phyloP scores from a whole-genome alignment of 2,329 filamentous ascomycete genomes.

The Nannizziopsis barbatae region DNA sequence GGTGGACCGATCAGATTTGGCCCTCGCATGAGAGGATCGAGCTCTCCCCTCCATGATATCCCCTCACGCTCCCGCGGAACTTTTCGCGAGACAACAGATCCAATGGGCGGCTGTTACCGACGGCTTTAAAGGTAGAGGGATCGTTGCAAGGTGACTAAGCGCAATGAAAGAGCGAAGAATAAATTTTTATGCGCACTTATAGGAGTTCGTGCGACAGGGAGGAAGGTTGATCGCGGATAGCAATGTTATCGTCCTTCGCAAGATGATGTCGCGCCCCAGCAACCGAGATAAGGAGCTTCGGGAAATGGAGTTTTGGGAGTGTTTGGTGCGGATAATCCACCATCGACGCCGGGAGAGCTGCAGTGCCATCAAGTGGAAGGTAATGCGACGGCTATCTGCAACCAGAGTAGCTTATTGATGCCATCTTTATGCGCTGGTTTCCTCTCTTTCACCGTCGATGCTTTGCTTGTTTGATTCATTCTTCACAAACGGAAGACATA shows the following conservation, averaged over 20 bases:
- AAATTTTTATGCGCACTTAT: not conserved
- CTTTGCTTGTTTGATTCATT: not conserved
- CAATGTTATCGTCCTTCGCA: not conserved
- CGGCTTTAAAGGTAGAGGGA: not conserved
- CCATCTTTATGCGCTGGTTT: not conserved
- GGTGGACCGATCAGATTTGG: constrained; percentile 10
- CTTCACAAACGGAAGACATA: not conserved
- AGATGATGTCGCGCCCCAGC: constrained; percentile 8
- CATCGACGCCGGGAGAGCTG: not conserved
- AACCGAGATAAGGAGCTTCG: constrained; percentile 6
- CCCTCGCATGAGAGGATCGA: constrained; percentile 1
- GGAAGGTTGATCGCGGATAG: not conserved
- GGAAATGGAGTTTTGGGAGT: not conserved
- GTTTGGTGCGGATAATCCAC: not conserved
- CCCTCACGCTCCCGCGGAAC: not conserved
- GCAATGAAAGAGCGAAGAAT: not conserved
- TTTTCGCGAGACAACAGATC: constrained; percentile 1
- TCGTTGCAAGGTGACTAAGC: not conserved
- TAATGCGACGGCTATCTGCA: not conserved
- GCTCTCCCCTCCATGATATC: constrained; percentile 6
- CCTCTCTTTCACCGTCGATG: not conserved
- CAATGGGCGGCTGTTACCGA: not conserved
- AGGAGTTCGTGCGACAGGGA: constrained; percentile 2
- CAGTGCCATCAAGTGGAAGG: not conserved
- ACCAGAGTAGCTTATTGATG: too few species aligned